Base-by-base conservation (phyloP, 805 yeast species). In the Kodamaea sagamina region DNA sequence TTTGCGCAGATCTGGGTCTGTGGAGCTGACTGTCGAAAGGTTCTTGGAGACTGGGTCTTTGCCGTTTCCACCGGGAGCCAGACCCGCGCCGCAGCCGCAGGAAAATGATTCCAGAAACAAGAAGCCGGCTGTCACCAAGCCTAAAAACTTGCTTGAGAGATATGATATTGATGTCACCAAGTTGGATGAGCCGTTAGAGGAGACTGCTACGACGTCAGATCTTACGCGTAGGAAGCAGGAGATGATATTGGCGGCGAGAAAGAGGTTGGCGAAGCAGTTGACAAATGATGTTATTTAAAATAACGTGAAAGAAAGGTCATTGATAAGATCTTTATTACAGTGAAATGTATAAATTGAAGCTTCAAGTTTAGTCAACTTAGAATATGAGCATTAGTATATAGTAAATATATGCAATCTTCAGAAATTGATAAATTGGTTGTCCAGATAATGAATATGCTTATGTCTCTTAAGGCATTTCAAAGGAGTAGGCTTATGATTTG, bases 1-100 rank as follows among this genome's bases (percentile, higher is more conserved):
- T 59, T 74, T 93, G 48, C 81, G 82, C 55, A 71, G 79, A 46
- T 80, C 93, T 0, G 95, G 95, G 0, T 82, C 86, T 6, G 90
- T 90, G 1, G 90, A 88, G 60, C 76, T 64, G 6, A 90, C 98
- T 0, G 82, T 89, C 7, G 86, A 89, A 40, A 74, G 81, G 34
- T 82, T 77, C 49, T 71, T 92, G 58, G 75, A 76, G 41, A 78
- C 74, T 28, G 83, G 85, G 9, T 65, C 67, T 11, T 72, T 84
- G 40, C 87, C 89, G 13, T 67, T 62, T 45, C 84, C 87, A 5
- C 76, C 78, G 4, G 75, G 65, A 4, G 59, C 39, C 8, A 21
- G 41, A 11, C 26, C 39, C 2, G 32, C 47, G 17, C 36, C 40
- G 9, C 12, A 10, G 8, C 21, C 13, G 7, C 36, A 44, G 21